These are phyloP conservation scores for Inosperma sp. DNA, from an alignment of 768 basidiomycete genomes.

Conservation along the genomic window DNA sequence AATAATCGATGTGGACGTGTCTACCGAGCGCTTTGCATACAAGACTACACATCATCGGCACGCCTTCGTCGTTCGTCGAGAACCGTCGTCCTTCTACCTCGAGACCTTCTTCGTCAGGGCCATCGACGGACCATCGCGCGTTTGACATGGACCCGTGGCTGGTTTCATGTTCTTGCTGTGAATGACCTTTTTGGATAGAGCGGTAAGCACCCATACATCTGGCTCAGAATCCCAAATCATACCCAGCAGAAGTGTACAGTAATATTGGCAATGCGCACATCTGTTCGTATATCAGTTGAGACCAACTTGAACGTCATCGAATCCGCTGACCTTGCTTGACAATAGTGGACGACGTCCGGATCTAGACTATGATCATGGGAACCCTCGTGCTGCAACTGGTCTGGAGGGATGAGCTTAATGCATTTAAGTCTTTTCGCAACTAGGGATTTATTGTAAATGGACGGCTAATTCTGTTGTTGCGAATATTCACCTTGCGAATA, in stretches of 20 bases:
- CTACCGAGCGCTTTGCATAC: constrained; percentile 52
- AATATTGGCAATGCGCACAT: constrained; percentile 54
- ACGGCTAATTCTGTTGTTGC: background rate
- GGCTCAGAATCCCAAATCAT: constrained; percentile 1
- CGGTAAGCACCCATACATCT: background rate
- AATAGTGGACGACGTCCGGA: constrained; percentile 47
- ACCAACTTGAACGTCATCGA: background rate
- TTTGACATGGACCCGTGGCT: constrained; percentile 60
- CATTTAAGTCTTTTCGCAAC: constrained; percentile 50
- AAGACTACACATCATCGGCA: constrained; percentile 60
- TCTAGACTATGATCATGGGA: constrained; percentile 47
- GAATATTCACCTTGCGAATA: constrained; percentile 47
- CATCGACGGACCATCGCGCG: constrained; percentile 54
- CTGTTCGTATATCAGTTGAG: constrained; percentile 24
- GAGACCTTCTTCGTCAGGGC: constrained; percentile 39
- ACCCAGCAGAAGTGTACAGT: constrained; percentile 54
- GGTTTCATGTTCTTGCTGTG: constrained; percentile 59
- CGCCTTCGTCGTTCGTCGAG: constrained; percentile 50
- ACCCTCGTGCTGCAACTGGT: constrained; percentile 40
- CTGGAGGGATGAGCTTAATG: constrained; percentile 41
- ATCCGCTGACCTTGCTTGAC: constrained; percentile 40
- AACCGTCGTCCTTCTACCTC: constrained; percentile 57
- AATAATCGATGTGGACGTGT: constrained; percentile 55
- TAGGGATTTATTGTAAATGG: constrained; percentile 18
- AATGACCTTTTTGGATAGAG: constrained; percentile 40